phyloP scores from a whole-genome alignment of 495 filamentous ascomycete genomes.

The Lepidopterella palustris region DNA sequence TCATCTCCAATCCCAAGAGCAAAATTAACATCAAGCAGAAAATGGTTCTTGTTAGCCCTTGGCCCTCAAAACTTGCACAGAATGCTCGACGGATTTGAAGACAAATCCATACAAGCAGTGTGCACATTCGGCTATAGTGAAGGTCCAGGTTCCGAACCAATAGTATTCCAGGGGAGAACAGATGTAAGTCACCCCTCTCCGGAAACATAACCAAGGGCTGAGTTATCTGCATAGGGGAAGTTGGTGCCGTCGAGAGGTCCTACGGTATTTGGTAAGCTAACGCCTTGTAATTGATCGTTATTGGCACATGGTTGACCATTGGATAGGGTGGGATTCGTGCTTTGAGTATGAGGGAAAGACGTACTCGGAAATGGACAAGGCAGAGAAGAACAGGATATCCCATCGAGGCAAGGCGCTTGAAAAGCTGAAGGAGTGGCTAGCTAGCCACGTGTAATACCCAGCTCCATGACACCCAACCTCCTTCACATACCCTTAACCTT shows the following conservation, averaged over 20 bases:
- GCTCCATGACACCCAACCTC: too few relatives aligned
- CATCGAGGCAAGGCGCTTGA: conserved; percentile 80
- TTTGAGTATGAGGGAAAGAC: conserved; percentile 94
- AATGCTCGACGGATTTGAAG: conserved; percentile 79
- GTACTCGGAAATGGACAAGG: conserved; percentile 95
- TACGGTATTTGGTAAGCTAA: conserved; percentile 67
- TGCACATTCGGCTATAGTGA: conserved; percentile 92
- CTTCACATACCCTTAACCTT: too few relatives aligned
- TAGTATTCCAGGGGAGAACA: conserved; percentile 89
- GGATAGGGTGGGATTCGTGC: conserved; percentile 80
- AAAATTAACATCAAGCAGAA: conserved; percentile 47
- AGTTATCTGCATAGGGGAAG: conserved; percentile 49
- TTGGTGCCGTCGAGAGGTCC: conserved; percentile 73
- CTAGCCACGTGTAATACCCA: conserved; percentile 22
- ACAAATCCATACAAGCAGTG: conserved; percentile 85
- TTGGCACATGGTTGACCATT: conserved; percentile 8
- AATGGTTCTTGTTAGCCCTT: conserved; percentile 81
- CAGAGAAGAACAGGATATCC: conserved; percentile 85
- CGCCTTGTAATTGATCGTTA: neutral
- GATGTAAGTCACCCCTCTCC: conserved; percentile 26
- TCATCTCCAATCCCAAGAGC: neutral
- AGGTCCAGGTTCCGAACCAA: conserved; percentile 74
- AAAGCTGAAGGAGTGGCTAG: conserved; percentile 80
- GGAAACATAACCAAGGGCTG: conserved; percentile 25
- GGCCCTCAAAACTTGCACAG: conserved; percentile 84